Evolutionary conservation across 768 basidiomycete species (phyloP).

Genomic region (Trametes cingulata): DNA sequence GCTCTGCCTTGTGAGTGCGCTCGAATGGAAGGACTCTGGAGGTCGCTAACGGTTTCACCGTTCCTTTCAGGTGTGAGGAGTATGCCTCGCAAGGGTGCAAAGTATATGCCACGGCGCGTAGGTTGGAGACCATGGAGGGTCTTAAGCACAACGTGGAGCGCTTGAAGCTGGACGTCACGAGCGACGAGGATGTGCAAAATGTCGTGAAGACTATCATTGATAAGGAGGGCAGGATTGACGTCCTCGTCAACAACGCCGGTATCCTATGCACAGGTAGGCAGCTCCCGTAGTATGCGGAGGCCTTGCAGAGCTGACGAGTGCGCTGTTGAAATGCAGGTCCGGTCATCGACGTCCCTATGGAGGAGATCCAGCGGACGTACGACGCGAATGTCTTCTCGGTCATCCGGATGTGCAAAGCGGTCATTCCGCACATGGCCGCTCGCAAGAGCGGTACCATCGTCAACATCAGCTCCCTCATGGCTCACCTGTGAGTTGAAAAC

Average conservation of each 20-base stretch:
- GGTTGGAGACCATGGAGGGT: conserved; percentile 57
- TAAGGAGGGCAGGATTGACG: conserved; percentile 63
- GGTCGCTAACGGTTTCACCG: neutral
- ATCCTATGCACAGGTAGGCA: conserved; percentile 42
- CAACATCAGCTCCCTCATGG: conserved; percentile 73
- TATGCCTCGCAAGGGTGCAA: conserved; percentile 67
- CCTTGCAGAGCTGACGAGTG: no score
- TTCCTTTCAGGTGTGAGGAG: conserved; percentile 57
- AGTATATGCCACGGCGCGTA: conserved; percentile 77
- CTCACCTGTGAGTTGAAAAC: conserved; percentile 49
- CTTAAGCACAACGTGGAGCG: conserved; percentile 51
- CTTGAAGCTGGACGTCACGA: conserved; percentile 62
- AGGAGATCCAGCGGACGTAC: conserved; percentile 54
- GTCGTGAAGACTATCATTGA: conserved; percentile 54
- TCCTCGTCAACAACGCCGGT: conserved; percentile 81
- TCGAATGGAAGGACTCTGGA: neutral
- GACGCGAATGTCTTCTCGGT: conserved; percentile 68
- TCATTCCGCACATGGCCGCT: conserved; percentile 73
- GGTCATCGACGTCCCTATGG: conserved; percentile 56
- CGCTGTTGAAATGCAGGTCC: no score
- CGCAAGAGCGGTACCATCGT: conserved; percentile 65
- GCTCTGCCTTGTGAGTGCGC: conserved; percentile 20
- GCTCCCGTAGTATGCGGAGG: neutral
- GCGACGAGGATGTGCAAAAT: conserved; percentile 52
- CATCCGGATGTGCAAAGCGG: conserved; percentile 62